A percentile compares a stretch with the other conserved stretches of the same genome.
phyloP scores from a whole-genome alignment of 2,329 filamentous ascomycete genomes.

The Ophiostoma sp. region DNA sequence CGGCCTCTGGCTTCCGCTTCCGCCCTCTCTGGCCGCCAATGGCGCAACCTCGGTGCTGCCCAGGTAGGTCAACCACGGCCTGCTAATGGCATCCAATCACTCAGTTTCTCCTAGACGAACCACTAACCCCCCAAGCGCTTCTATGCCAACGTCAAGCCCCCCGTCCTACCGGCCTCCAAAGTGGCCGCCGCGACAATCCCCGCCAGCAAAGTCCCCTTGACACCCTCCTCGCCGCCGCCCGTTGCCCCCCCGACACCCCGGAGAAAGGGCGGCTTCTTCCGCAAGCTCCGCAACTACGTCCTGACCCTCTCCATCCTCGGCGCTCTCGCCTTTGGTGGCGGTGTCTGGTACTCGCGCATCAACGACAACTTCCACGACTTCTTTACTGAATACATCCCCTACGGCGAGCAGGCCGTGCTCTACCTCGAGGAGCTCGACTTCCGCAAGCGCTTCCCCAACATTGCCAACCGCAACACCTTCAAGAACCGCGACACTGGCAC shows the following conservation, averaged over 20 bases:
- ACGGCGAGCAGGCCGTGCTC: conserved; percentile 86
- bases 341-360: conserved; percentile 86
- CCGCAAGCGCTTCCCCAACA: conserved; percentile 69
- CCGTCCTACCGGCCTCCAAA: conserved; percentile 36
- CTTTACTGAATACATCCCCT: conserved; percentile 95
- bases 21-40: conserved; percentile 49
- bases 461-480: conserved; percentile 42
- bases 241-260: conserved; percentile 40
- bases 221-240: conserved; percentile 33
- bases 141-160: conserved; percentile 49
- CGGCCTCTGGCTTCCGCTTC: conserved; percentile 47
- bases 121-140: conserved; percentile 43
- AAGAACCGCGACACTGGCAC: conserved; percentile 53
- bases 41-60: conserved; percentile 39
- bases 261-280: conserved; percentile 58
- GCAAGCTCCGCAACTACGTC: conserved; percentile 71
- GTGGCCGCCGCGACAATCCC: conserved; percentile 38
- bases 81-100: neutral
- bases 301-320: conserved; percentile 71
- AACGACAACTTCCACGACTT: conserved; percentile 98
- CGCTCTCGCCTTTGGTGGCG: conserved; percentile 74
- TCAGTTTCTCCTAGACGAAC: neutral
- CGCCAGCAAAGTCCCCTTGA: conserved; percentile 32
- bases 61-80: conserved; percentile 20
- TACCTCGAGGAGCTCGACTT: conserved; percentile 96